These are phyloP conservation scores for Lentinula guzmanii DNA, from an alignment of 768 basidiomycete genomes.

Conservation along the genomic window DNA sequence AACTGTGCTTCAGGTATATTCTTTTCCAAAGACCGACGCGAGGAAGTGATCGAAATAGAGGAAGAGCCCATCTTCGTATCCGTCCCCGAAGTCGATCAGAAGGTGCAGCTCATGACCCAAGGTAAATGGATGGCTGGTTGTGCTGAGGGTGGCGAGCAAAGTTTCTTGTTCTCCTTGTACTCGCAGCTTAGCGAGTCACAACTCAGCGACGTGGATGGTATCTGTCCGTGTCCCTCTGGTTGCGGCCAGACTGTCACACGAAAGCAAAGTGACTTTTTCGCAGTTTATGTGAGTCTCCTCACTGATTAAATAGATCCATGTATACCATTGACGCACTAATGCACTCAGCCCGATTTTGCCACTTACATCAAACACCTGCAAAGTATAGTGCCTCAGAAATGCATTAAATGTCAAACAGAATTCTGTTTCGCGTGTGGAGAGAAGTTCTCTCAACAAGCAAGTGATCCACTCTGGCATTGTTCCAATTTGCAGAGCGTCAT, in stretches of 20 bases:
- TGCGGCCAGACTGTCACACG: conserved; percentile 62
- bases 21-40: conserved; percentile 90
- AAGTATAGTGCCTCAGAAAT: conserved; percentile 51
- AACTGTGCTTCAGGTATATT: conserved; percentile 60
- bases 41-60: conserved; percentile 89
- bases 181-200: conserved; percentile 50
- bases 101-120: conserved; percentile 69
- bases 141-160: conserved; percentile 89
- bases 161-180: conserved; percentile 82
- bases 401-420: conserved; percentile 52
- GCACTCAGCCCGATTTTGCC: conserved; percentile 60
- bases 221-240: conserved; percentile 65
- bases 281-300: conserved; percentile 59
- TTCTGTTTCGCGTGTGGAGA: conserved; percentile 80
- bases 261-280: conserved; percentile 75
- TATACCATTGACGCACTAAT: conserved; percentile 6
- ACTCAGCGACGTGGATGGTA: conserved; percentile 21
- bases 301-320: neutral
- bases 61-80: conserved; percentile 57
- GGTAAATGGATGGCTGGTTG: conserved; percentile 98
- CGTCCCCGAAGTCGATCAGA: conserved; percentile 36
- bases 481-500: conserved; percentile 85
- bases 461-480: conserved; percentile 79
- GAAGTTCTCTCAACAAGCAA: conserved; percentile 37
- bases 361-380: conserved; percentile 63